A percentile compares a stretch with the other conserved stretches of the same genome.
Evolutionary conservation across 1,284 basidiomycete genomes (phyloP).

Genomic region (Chalciporus sp.): DNA sequence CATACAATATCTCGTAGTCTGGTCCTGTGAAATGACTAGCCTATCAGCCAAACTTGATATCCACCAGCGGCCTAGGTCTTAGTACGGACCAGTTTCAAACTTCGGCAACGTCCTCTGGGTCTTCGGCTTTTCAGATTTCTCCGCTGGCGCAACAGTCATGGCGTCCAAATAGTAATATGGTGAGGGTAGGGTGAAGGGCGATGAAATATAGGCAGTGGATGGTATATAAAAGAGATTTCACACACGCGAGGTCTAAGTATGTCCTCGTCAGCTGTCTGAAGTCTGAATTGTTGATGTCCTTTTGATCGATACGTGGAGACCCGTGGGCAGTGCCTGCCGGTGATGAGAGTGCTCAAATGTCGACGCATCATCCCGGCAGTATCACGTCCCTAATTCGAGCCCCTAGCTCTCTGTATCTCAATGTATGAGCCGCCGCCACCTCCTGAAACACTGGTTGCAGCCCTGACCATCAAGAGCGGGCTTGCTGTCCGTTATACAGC

Average conservation of each 20-base stretch:
- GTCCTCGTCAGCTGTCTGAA: background rate
- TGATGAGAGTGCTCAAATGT: background rate
- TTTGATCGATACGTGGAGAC: background rate
- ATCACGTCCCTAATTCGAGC: too few relatives aligned
- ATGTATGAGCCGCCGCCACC: too few relatives aligned
- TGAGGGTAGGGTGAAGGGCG: background rate
- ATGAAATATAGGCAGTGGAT: background rate
- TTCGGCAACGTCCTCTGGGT: constrained; percentile 53
- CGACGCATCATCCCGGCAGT: too few relatives aligned
- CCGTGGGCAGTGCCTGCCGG: background rate
- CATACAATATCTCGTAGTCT: constrained; percentile 75
- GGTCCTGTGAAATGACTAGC: constrained; percentile 48
- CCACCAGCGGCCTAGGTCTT: background rate
- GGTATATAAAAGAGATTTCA: background rate
- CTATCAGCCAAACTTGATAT: constrained; percentile 15
- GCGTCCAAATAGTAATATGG: background rate
- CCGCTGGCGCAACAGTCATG: constrained; percentile 15
- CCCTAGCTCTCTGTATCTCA: too few relatives aligned
- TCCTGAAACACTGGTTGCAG: too few relatives aligned
- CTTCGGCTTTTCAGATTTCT: constrained; percentile 25
- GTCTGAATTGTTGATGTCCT: background rate
- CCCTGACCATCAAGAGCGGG: too few relatives aligned
- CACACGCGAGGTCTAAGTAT: background rate
- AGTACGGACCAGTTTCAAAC: constrained; percentile 61
- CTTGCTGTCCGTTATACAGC: too few relatives aligned